Evolutionary conservation across 345 rosid species (phyloP).

Genomic region (Acer yangbiense): DNA sequence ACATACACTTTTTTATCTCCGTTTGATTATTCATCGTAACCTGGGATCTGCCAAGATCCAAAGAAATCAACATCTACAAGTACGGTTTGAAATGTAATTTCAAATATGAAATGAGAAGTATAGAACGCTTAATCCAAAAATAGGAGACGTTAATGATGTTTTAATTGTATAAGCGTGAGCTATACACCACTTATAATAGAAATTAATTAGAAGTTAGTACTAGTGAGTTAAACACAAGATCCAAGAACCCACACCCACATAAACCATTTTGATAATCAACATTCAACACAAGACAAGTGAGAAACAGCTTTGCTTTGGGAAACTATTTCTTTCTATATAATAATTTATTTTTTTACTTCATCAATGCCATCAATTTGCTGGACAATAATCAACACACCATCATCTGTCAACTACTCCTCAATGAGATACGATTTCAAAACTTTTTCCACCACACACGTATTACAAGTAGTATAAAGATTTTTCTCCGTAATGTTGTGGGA

Average conservation of each 20-base stretch:
- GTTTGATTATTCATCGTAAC: no score
- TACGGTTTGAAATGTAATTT: no score
- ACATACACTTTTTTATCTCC: no score
- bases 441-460: no score
- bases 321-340: no score
- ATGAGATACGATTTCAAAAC: not conserved
- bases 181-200: constrained; percentile 11
- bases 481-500: no score
- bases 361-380: not conserved
- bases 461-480: no score
- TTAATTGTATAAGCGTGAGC: constrained; percentile 24
- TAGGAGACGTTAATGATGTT: constrained; percentile 28
- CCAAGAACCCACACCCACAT: constrained; percentile 29
- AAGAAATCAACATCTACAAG: no score
- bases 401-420: not conserved
- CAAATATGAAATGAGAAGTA: not conserved
- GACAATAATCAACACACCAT: not conserved
- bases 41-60: no score
- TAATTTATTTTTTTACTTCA: not conserved
- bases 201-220: constrained; percentile 4
- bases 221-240: constrained; percentile 36
- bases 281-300: no score
- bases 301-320: not conserved
- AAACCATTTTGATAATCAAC: no score
- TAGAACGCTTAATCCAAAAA: constrained; percentile 40